Base-by-base conservation (phyloP, 2,329 filamentous ascomycete genomes). In the Apiospora arundinis region DNA sequence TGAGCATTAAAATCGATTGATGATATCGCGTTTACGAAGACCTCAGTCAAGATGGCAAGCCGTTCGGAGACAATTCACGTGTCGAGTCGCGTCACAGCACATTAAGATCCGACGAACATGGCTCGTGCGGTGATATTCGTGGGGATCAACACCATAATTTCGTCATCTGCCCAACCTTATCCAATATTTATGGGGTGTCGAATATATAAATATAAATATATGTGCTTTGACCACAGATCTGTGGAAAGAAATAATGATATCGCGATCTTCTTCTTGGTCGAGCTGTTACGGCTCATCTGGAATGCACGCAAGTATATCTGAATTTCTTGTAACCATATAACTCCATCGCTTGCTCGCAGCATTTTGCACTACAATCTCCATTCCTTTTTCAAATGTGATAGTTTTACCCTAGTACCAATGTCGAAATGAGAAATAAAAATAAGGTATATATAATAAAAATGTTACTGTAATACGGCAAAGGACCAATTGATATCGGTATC, bases 391-490 rank as follows among this genome's bases (percentile, higher is more conserved):
- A 8, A 18, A 37, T 5, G 7, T 21, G 1, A 8, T 21, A 11
- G 7, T 5, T 11, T 25, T 25, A 23, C 28, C 28, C 52, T 37
- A 60, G 32, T 63, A 3, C 32, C 18, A 40, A 14, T 4, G 18
- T n/a, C 18, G 18, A 40, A 14, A 40, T n/a, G 32, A 63, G n/a
- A 9, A 60, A 32, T 60, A 37, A 11, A n/a, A 37, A 60, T 60
- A 52, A 14, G 3, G 3, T 14, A 52, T 49, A 23, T 40, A 40
- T 63, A 40, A 23, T 40, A 63, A 52, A 42, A 4, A 28, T 40
- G 45, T 76, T 60, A 79, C 70, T 78, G 73, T 69, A 85, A 75
- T 23, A 84, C 75, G 4, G 83, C 83, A 79, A 86, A 86, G 7
- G 82, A 80, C 85, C 85, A 86, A 1, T 80, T 81, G 4, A 74